Base-by-base conservation (phyloP, 2,329 filamentous ascomycete species). In the Plectosphaerella cucumerina region DNA sequence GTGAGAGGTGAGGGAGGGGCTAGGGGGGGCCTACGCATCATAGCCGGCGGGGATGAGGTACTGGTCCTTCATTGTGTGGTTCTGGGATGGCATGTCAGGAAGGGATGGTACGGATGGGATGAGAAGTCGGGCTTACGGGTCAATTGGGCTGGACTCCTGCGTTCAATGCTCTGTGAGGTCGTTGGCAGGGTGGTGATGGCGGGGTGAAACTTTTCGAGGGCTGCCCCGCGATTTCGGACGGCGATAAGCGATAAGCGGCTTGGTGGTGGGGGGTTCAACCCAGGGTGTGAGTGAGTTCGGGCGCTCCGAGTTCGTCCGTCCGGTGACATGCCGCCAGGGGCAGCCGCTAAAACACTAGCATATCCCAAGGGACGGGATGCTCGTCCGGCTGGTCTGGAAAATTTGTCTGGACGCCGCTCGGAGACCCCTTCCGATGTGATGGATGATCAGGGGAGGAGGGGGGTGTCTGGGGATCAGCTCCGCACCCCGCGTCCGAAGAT, bases 241-340 rank as follows among this genome's bases (percentile, higher is more conserved):
- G 42, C 35, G 47, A 48, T 48, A 48, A 48, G 47, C 21, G 37
- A 48, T 42, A 47, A 47, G 43, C 26, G 26, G 39, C n/a, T 11
- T 12, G 39, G 39, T 42, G 39, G 39, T 20, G 39, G 39, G 39
- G 39, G 26, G 26, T 31, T 8, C 26, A 31, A 31, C 26, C 26
- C 26, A 11, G 26, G 26, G 26, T 31, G 9, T 11, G 26, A 11
- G 26, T 31, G 9, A 8, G 26, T 31, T 31, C 26, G 26, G 26
- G 26, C 26, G 26, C 26, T 31, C 26, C 26, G 26, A 31, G 26
- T 31, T 31, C 12, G 26, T 4, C 26, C 26, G 26, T 8, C 12
- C 26, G 26, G 26, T 31, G 26, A 31, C 26, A 31, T 31, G 26
- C 26, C 26, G 26, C 26, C 26, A 31, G 26, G n/a, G 26, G 26